Evolutionary conservation across 106 monocot genomes (phyloP).

Genomic region (Acorus calamus): DNA sequence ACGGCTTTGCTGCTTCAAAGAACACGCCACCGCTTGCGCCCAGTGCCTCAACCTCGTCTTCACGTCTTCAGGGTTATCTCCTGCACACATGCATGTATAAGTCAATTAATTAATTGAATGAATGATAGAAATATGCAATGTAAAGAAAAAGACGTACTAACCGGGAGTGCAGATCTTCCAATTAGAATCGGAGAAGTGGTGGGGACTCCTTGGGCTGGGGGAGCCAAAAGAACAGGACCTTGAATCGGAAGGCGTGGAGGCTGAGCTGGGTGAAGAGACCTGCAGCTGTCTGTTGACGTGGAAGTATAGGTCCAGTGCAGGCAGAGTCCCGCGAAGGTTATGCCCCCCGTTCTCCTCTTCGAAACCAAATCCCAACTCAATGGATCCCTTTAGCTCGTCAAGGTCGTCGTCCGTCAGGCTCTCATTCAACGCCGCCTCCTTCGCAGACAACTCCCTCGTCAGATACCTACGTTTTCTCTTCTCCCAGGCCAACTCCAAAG

Average conservation of each 20-base stretch:
- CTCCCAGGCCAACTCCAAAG: conserved; percentile 68
- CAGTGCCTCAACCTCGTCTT: conserved; percentile 20
- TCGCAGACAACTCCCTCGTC: too few relatives aligned
- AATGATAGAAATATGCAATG: background rate
- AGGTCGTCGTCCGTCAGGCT: conserved; percentile 78
- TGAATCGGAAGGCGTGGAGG: conserved; percentile 32
- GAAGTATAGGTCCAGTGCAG: conserved; percentile 78
- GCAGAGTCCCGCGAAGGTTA: conserved; percentile 47
- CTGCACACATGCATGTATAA: background rate
- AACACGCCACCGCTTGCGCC: conserved; percentile 16
- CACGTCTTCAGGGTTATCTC: conserved; percentile 15
- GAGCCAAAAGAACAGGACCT: conserved; percentile 18
- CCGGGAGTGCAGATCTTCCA: conserved; percentile 61
- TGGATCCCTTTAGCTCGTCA: conserved; percentile 62
- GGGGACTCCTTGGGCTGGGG: conserved; percentile 42
- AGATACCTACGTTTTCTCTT: conserved; percentile 13
- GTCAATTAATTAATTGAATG: background rate
- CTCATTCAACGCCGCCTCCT: background rate
- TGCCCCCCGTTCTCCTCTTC: conserved; percentile 57
- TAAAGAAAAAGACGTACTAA: conserved; percentile 14
- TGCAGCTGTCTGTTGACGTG: conserved; percentile 67
- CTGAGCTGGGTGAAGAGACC: conserved; percentile 29
- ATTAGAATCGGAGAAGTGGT: too few relatives aligned
- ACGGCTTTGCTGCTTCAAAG: conserved; percentile 1
- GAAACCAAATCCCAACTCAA: conserved; percentile 79